Conservation (phyloP, 1,284 basidiomycete species). For the Dichomitus squalens region DNA sequence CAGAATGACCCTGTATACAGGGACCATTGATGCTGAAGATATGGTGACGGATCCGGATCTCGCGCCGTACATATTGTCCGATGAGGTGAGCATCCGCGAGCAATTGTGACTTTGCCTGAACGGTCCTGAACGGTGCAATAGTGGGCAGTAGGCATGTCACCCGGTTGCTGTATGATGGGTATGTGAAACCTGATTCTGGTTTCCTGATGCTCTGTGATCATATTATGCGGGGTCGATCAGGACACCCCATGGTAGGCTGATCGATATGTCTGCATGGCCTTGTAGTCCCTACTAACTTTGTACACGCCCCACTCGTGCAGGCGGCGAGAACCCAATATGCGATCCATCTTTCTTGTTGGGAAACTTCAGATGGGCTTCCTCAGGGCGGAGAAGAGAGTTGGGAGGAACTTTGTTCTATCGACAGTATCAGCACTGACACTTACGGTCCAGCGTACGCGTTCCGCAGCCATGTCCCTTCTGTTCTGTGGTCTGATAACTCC, state of each 20-base stretch:
- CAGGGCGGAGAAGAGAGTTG: slow-evolving; percentile 18
- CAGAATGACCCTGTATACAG: slow-evolving; percentile 23
- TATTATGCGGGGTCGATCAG: slow-evolving; percentile 8
- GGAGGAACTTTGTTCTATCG: slow-evolving; percentile 18
- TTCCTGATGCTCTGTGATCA: background rate
- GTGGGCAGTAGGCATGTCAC: slow-evolving; percentile 29
- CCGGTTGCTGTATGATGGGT: background rate
- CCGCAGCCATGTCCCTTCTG: too few species aligned
- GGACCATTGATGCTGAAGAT: slow-evolving; percentile 12
- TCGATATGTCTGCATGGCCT: background rate
- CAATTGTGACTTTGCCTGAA: background rate
- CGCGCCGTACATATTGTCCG: slow-evolving; percentile 12
- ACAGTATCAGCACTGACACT: slow-evolving; percentile 9
- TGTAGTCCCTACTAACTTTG: background rate
- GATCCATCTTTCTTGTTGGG: slow-evolving; percentile 26
- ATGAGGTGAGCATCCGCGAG: slow-evolving; percentile 14
- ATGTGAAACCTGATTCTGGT: background rate
- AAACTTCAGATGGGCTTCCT: slow-evolving; percentile 13
- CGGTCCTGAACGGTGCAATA: background rate
- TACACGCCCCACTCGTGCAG: slow-evolving; percentile 9
- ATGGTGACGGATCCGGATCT: slow-evolving; percentile 27
- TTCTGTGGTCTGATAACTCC: background rate
- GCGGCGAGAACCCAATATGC: slow-evolving; percentile 22
- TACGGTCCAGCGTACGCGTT: slow-evolving; percentile 16
- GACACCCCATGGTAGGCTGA: slow-evolving; percentile 29